Conservation (phyloP, 2,329 filamentous ascomycete genomes). For the Beauveria caledonica region DNA sequence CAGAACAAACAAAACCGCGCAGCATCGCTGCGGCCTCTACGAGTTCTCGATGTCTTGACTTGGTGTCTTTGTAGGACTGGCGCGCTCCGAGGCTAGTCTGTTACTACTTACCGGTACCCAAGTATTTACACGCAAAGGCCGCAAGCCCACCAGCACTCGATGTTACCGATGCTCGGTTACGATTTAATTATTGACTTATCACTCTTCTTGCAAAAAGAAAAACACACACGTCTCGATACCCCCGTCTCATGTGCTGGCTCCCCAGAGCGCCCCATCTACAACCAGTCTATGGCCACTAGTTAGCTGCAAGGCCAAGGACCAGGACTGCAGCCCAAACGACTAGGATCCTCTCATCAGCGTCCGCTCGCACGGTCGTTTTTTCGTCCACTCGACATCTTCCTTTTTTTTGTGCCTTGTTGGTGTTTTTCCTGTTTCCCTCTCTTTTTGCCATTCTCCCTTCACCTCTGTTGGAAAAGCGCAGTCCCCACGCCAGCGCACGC, state of each 20-base stretch:
- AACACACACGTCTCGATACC: background rate
- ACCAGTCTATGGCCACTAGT: too few relatives aligned
- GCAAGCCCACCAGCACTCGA: too few relatives aligned
- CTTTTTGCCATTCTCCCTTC: background rate
- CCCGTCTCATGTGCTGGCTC: slow-evolving; percentile 2
- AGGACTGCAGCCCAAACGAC: background rate
- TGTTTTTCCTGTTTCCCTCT: background rate
- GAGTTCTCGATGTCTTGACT: too few relatives aligned
- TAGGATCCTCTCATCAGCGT: background rate
- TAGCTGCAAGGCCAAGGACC: background rate
- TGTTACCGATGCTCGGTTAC: background rate
- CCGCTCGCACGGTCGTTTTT: background rate
- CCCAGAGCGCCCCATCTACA: background rate
- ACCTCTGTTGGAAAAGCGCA: background rate
- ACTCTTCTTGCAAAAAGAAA: background rate
- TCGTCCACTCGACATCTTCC: background rate
- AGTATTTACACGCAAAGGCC: too few relatives aligned
- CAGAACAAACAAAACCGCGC: too few relatives aligned
- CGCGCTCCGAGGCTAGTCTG: too few relatives aligned
- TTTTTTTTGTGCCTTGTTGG: background rate
- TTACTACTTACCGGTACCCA: too few relatives aligned
- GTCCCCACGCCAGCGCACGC: background rate
- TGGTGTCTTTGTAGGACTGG: too few relatives aligned
- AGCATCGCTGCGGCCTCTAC: too few relatives aligned
- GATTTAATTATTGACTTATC: background rate